Conservation (phyloP, 106 monocot species). For the Apostasia shenzhenica region DNA sequence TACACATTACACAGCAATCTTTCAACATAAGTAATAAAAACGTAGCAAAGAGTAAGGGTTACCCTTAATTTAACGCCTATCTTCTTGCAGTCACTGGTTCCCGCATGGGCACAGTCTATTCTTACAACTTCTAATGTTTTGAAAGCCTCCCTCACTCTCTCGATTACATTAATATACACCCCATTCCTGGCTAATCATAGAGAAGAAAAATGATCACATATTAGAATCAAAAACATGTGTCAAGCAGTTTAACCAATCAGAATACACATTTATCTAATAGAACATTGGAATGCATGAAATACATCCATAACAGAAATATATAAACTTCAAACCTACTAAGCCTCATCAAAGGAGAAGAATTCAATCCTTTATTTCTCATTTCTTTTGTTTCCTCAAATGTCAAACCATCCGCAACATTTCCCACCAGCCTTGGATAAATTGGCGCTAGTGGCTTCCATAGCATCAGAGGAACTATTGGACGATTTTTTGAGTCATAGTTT, state of each 20-base stretch:
- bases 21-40: background rate
- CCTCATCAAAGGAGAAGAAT: constrained; percentile 64
- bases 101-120: constrained; percentile 60
- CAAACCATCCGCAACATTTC: constrained; percentile 59
- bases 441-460: constrained; percentile 83
- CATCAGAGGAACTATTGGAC: constrained; percentile 70
- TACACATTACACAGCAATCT: too few relatives aligned
- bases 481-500: constrained; percentile 61
- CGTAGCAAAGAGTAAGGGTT: background rate
- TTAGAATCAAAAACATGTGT: background rate
- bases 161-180: constrained; percentile 78
- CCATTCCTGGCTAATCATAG: constrained; percentile 75
- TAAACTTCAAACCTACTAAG: constrained; percentile 42
- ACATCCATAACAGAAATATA: background rate
- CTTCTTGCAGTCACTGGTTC: constrained; percentile 76
- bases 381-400: constrained; percentile 82
- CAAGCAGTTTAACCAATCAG: background rate
- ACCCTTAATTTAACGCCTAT: constrained; percentile 91
- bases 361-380: constrained; percentile 68
- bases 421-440: constrained; percentile 77
- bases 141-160: constrained; percentile 62
- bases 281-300: background rate
- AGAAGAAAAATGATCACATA: background rate
- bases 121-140: constrained; percentile 64
- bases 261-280: background rate